Conservation (phyloP, 768 basidiomycete genomes). For the Boletus tomentosulus region DNA sequence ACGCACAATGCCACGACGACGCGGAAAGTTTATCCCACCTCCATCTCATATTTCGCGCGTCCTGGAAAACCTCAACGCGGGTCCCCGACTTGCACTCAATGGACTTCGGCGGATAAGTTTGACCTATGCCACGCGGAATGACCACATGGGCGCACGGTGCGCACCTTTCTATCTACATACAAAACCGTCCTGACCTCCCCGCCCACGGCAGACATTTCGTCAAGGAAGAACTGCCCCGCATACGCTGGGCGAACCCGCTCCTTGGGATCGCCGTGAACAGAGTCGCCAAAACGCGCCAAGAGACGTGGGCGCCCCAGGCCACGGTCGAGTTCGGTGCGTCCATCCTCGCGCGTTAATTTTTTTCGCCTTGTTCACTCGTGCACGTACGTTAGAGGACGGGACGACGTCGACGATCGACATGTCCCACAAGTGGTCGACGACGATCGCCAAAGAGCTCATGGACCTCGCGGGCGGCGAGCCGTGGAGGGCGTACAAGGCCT, state of each 20-base stretch:
- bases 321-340: constrained; percentile 61
- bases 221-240: constrained; percentile 72
- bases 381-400: constrained; percentile 43
- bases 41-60: constrained; percentile 55
- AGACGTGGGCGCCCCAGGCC: constrained; percentile 59
- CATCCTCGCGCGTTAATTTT: not conserved
- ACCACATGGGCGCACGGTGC: constrained; percentile 74
- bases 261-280: constrained; percentile 58
- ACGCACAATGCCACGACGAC: constrained; percentile 19
- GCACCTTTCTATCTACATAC: not conserved
- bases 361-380: not conserved
- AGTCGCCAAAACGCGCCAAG: constrained; percentile 47
- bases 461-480: constrained; percentile 54
- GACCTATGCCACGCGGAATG: constrained; percentile 56
- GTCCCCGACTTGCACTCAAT: constrained; percentile 48
- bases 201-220: constrained; percentile 53
- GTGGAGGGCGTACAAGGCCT: constrained; percentile 54
- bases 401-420: constrained; percentile 44
- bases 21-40: constrained; percentile 35
- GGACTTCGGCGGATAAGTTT: constrained; percentile 51
- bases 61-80: constrained; percentile 45
- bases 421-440: constrained; percentile 64
- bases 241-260: constrained; percentile 71
- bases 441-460: constrained; percentile 69
- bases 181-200: not conserved